Conservation (phyloP, 768 basidiomycete genomes). For the Russula griseocarnosa region DNA sequence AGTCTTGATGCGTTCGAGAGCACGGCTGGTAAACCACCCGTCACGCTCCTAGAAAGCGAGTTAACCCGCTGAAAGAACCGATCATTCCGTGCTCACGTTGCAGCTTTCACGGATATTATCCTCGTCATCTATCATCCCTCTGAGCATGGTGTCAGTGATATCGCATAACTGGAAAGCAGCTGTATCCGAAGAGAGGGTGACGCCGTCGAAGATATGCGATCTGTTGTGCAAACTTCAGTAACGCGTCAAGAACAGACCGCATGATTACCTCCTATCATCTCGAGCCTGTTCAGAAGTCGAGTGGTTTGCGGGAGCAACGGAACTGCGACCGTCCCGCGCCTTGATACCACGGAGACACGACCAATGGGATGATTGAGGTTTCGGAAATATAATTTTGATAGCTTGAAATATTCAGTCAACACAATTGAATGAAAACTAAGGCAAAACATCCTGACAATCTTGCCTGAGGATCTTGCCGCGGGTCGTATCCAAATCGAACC, state of each 20-base stretch:
- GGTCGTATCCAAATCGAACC: constrained; percentile 85
- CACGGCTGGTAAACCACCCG: constrained; percentile 81
- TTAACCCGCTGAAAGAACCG: constrained; percentile 6
- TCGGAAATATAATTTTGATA: constrained; percentile 91
- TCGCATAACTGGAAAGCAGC: constrained; percentile 95
- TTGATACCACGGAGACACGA: constrained; percentile 68
- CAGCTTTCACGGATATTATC: constrained; percentile 66
- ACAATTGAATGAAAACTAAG: constrained; percentile 7
- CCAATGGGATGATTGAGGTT: constrained; percentile 79
- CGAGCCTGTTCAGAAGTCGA: constrained; percentile 37
- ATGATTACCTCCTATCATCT: constrained; percentile 28
- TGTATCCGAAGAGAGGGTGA: constrained; percentile 72
- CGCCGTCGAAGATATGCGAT: constrained; percentile 88
- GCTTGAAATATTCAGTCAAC: constrained; percentile 35
- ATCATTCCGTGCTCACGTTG: constrained; percentile 54
- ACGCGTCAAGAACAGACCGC: constrained; percentile 12
- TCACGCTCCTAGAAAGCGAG: constrained; percentile 57
- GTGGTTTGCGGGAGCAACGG: constrained; percentile 32
- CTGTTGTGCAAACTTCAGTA: constrained; percentile 21
- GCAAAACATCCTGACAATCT: constrained; percentile 56
- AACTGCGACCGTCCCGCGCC: constrained; percentile 54
- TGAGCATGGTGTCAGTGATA: constrained; percentile 80
- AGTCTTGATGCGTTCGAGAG: constrained; percentile 78
- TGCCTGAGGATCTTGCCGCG: constrained; percentile 65
- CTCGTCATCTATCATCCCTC: constrained; percentile 71